A percentile compares a stretch with the other conserved stretches of the same genome.
phyloP scores from a whole-genome alignment of 768 basidiomycete genomes.

The Mycena floridula region DNA sequence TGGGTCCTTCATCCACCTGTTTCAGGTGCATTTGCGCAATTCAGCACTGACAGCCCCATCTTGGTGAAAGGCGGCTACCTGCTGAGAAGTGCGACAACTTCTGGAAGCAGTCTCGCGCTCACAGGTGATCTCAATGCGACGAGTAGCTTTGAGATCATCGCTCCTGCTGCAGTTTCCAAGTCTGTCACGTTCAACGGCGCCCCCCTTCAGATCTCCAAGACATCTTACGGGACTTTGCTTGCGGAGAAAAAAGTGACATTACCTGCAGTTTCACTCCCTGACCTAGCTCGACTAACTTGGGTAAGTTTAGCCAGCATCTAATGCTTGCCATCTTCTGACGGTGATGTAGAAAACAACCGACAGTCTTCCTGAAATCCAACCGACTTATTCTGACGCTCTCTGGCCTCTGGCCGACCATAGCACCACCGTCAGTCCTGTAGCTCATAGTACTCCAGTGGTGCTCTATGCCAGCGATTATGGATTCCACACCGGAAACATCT shows the following conservation, averaged over 20 bases:
- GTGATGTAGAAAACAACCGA: slow-evolving; percentile 30
- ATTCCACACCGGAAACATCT: slow-evolving; percentile 44
- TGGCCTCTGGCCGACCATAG: slow-evolving; percentile 39
- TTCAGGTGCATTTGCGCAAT: slow-evolving; percentile 27
- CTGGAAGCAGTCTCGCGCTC: slow-evolving; percentile 31
- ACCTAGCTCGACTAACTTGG: slow-evolving; percentile 29
- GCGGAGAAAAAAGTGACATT: slow-evolving; percentile 23
- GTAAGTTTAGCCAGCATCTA: not conserved
- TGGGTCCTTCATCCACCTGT: slow-evolving; percentile 42
- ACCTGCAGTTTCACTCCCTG: slow-evolving; percentile 28
- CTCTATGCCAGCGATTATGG: slow-evolving; percentile 46
- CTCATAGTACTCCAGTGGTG: slow-evolving; percentile 31
- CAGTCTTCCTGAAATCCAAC: slow-evolving; percentile 35
- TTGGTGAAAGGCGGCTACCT: slow-evolving; percentile 45
- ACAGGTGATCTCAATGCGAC: slow-evolving; percentile 39
- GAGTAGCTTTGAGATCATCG: slow-evolving; percentile 39
- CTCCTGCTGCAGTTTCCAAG: slow-evolving; percentile 31
- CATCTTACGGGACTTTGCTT: slow-evolving; percentile 35
- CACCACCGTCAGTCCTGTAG: slow-evolving; percentile 34
- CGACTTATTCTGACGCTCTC: slow-evolving; percentile 31
- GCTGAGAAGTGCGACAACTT: slow-evolving; percentile 31
- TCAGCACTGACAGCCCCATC: slow-evolving; percentile 35
- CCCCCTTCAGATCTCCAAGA: slow-evolving; percentile 24
- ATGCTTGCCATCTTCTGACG: not conserved
- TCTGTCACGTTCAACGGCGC: slow-evolving; percentile 38